These are phyloP conservation scores for Ananas comosus DNA, from an alignment of 176 grass and related monocot species.

Conservation along the genomic window DNA sequence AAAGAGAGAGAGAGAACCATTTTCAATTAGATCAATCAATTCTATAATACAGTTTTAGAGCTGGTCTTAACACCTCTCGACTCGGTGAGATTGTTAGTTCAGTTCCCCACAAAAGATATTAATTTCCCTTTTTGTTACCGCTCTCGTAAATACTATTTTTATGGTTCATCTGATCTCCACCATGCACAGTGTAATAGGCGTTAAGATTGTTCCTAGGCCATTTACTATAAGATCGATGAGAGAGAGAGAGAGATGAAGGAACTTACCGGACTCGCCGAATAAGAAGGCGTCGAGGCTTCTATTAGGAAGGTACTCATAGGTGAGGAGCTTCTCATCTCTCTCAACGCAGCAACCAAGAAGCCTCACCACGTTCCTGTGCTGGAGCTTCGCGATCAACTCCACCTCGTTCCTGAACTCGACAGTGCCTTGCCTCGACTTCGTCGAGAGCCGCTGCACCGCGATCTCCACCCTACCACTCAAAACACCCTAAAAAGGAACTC, in stretches of 20 bases:
- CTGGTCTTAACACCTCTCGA: too few relatives aligned
- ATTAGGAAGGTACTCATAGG: slow-evolving; percentile 92
- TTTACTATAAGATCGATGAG: too few relatives aligned
- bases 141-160: too few relatives aligned
- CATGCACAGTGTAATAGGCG: too few relatives aligned
- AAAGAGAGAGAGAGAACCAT: too few relatives aligned
- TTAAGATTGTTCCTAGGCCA: too few relatives aligned
- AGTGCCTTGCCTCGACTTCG: slow-evolving; percentile 52
- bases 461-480: slow-evolving; percentile 51
- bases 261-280: slow-evolving; percentile 39
- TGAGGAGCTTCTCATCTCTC: slow-evolving; percentile 78
- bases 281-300: slow-evolving; percentile 77
- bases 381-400: slow-evolving; percentile 85
- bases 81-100: too few relatives aligned
- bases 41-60: too few relatives aligned
- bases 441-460: slow-evolving; percentile 81
- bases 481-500: slow-evolving; percentile 35
- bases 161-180: too few relatives aligned
- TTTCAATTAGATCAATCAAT: too few relatives aligned
- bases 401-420: slow-evolving; percentile 75
- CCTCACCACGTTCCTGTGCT: slow-evolving; percentile 83
- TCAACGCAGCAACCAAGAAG: slow-evolving; percentile 75
- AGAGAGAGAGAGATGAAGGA: neutral
- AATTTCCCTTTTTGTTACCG: too few relatives aligned
- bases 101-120: too few relatives aligned